A percentile compares a stretch with the other conserved stretches of the same genome.
These are phyloP conservation scores for Penicillium herquei DNA, from an alignment of 495 filamentous ascomycete species.

Conservation along the genomic window DNA sequence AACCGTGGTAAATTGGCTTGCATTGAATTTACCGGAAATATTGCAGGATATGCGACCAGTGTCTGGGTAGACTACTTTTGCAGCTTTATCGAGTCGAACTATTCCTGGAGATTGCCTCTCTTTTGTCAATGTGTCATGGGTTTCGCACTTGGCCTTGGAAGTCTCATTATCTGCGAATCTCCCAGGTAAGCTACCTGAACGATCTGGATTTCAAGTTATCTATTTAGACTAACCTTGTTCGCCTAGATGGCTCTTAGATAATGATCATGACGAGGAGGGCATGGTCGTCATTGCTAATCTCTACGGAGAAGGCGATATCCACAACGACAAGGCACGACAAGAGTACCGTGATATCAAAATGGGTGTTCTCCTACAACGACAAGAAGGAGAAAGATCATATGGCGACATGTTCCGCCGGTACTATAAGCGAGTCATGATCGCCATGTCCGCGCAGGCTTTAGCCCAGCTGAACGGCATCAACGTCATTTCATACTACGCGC, in stretches of 20 bases:
- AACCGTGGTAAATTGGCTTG: conserved; percentile 94
- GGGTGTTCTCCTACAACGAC: conserved; percentile 86
- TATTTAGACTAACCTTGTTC: not conserved
- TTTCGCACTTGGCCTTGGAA: conserved; percentile 74
- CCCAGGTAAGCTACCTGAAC: conserved; percentile 62
- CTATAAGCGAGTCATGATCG: conserved; percentile 88
- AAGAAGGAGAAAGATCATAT: conserved; percentile 92
- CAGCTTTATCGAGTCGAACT: conserved; percentile 79
- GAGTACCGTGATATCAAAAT: conserved; percentile 99
- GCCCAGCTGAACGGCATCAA: conserved; percentile 98
- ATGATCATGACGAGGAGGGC: conserved; percentile 97
- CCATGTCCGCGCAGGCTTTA: conserved; percentile 96
- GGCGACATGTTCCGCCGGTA: conserved; percentile 94
- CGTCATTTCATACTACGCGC: conserved; percentile 98
- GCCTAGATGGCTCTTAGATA: conserved; percentile 88
- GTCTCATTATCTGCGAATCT: conserved; percentile 91
- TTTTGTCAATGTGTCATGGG: conserved; percentile 96
- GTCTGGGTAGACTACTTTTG: conserved; percentile 99
- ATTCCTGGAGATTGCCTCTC: conserved; percentile 88
- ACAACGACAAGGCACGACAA: conserved; percentile 83
- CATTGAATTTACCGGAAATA: conserved; percentile 97
- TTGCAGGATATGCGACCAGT: conserved; percentile 89
- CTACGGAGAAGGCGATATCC: conserved; percentile 92
- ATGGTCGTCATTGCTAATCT: conserved; percentile 97
- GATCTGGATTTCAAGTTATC: not conserved